phyloP scores from a whole-genome alignment of 805 yeast species.

The Ascoidea tarda region DNA sequence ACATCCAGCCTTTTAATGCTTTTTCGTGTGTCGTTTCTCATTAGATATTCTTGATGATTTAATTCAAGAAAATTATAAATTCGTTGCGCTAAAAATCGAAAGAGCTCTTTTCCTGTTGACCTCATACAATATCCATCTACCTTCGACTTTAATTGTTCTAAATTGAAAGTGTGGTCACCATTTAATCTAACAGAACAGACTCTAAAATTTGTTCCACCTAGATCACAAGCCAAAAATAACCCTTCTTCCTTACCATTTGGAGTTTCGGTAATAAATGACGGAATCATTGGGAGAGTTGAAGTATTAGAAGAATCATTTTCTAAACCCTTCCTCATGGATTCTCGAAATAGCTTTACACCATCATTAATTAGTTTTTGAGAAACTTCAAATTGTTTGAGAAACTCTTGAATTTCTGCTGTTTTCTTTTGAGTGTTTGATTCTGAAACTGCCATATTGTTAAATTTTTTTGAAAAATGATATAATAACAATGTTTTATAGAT shows the following conservation, averaged over 20 bases:
- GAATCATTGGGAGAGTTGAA: slow-evolving; percentile 71
- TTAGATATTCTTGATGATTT: slow-evolving; percentile 30
- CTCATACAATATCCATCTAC: slow-evolving; percentile 69
- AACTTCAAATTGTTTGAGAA: slow-evolving; percentile 27
- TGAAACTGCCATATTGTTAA: background rate
- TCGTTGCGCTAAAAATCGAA: slow-evolving; percentile 64
- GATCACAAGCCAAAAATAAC: slow-evolving; percentile 74
- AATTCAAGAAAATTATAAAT: slow-evolving; percentile 48
- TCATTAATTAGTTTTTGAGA: slow-evolving; percentile 26
- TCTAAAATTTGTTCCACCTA: slow-evolving; percentile 94
- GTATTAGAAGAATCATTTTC: slow-evolving; percentile 23
- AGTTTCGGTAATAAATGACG: slow-evolving; percentile 71
- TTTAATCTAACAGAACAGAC: slow-evolving; percentile 75
- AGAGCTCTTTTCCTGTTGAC: slow-evolving; percentile 54
- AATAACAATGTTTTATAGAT: too few species aligned
- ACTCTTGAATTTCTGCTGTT: slow-evolving; percentile 14
- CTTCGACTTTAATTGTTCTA: slow-evolving; percentile 64
- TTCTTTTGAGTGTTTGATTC: background rate
- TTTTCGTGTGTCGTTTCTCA: background rate
- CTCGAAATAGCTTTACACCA: slow-evolving; percentile 42
- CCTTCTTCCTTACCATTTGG: slow-evolving; percentile 86
- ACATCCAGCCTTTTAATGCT: slow-evolving; percentile 26
- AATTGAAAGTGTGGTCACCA: slow-evolving; percentile 66
- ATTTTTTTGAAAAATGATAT: too few species aligned
- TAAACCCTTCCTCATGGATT: slow-evolving; percentile 49